A percentile compares a stretch with the other conserved stretches of the same genome.
Conservation (phyloP, 768 basidiomycete species). For the Nevesoporus exiguus region DNA sequence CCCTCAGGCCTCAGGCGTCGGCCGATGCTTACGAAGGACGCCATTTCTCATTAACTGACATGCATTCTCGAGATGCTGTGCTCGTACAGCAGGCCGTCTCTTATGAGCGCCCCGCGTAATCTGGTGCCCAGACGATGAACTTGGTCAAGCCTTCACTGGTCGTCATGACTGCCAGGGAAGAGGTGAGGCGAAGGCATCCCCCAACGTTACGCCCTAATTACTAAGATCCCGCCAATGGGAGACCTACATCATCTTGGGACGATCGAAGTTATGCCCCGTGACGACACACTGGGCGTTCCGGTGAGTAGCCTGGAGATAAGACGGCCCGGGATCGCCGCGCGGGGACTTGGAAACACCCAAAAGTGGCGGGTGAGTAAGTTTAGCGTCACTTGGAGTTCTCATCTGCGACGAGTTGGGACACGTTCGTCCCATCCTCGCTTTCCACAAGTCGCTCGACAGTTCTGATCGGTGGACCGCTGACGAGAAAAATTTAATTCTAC, state of each 20-base stretch:
- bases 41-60: slow-evolving; percentile 37
- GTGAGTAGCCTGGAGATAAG: not conserved
- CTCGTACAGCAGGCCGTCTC: slow-evolving; percentile 51
- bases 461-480: not conserved
- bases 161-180: slow-evolving; percentile 16
- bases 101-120: slow-evolving; percentile 55
- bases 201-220: not conserved
- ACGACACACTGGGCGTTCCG: too few species aligned
- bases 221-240: not conserved
- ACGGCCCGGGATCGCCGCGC: slow-evolving; percentile 5
- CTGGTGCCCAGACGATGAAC: slow-evolving; percentile 65
- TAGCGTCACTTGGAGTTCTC: not conserved
- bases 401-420: not conserved
- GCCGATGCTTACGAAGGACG: slow-evolving; percentile 44
- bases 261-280: too few species aligned
- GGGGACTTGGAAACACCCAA: not conserved
- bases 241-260: too few species aligned
- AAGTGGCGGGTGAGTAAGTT: slow-evolving; percentile 11
- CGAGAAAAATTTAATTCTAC: not conserved
- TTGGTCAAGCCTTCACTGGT: slow-evolving; percentile 15
- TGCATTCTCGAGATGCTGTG: slow-evolving; percentile 46
- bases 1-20: not conserved
- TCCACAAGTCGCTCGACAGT: not conserved
- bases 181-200: not conserved
- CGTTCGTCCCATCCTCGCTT: not conserved